Evolutionary conservation across 192 early-diverging fungal genomes (phyloP), one percentile per base, ranked within the genome.

Genomic region (Jimgerdemannia flammicorona): DNA sequence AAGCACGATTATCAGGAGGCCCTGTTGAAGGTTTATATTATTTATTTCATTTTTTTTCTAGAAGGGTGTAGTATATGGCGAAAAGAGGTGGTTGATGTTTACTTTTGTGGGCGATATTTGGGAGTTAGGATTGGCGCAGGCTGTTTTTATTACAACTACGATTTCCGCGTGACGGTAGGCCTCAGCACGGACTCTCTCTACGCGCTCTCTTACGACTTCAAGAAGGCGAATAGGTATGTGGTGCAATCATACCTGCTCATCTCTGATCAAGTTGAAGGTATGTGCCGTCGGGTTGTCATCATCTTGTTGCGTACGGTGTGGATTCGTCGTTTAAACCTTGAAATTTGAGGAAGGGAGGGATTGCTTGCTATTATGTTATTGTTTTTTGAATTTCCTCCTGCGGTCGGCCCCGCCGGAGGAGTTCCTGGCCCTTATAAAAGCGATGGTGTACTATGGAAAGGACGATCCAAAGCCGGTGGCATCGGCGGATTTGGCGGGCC

Each of bases 361-460:
- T n/a, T n/a, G n/a, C n/a, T n/a, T n/a, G n/a, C n/a, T n/a, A n/a
- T n/a, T n/a, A n/a, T n/a, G n/a, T n/a, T n/a, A n/a, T n/a, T n/a
- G n/a, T n/a, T n/a, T n/a, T 18, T 64, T 41, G 74, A 1, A 44
- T n/a, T n/a, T n/a, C n/a, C n/a, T n/a, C n/a, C n/a, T n/a, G n/a
- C n/a, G n/a, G n/a, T n/a, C n/a, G n/a, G n/a, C n/a, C 39, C 17
- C 29, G 20, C 59, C 70, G 74, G 41, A 19, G 3, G 42, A 72
- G 18, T 19, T 78, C 39, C 43, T 79, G 44, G 10, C 74, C 59
- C 65, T 59, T 42, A 67, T 86, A 41, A 83, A 82, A 66, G 82
- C 86, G 44, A 67, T 89, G 18, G 78, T 72, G 14, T 89, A 85
- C 75, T 78, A 85, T 17, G 88, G 87, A 43, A 84, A 81, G 54